phyloP scores from a whole-genome alignment of 768 basidiomycete species.

The Daedalea quercina region DNA sequence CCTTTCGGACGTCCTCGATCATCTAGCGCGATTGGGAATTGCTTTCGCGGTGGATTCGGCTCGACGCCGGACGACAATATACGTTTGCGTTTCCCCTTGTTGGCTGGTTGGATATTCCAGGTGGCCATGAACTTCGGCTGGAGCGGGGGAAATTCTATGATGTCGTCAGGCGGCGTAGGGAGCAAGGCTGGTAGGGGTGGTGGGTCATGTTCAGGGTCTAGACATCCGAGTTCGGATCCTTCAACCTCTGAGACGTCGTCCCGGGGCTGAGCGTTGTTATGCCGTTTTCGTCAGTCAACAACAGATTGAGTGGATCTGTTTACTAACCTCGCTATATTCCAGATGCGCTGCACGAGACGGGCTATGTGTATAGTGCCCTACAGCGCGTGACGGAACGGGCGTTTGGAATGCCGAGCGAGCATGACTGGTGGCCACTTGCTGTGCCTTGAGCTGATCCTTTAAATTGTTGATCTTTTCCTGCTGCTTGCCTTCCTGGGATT shows the following conservation, averaged over 20 bases:
- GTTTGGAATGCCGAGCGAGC: neutral
- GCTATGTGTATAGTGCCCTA: neutral
- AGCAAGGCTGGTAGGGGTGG: neutral
- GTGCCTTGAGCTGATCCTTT: neutral
- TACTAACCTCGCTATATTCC: neutral
- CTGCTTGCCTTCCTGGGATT: slow-evolving; percentile 1
- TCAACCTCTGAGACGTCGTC: neutral
- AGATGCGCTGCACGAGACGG: neutral
- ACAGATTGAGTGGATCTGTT: neutral
- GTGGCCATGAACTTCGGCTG: neutral
- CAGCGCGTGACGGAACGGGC: neutral
- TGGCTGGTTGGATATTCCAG: slow-evolving; percentile 3
- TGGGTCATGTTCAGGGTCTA: neutral
- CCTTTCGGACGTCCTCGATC: neutral
- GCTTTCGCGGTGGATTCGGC: neutral
- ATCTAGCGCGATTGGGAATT: slow-evolving; percentile 1
- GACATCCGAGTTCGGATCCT: neutral
- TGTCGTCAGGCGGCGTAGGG: neutral
- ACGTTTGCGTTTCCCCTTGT: neutral
- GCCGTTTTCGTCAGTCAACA: neutral
- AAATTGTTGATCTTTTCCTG: neutral
- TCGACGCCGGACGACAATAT: neutral
- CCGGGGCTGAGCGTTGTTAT: neutral
- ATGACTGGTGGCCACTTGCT: neutral
- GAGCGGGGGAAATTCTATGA: neutral